A percentile compares a stretch with the other conserved stretches of the same genome.
Evolutionary conservation across 2,329 filamentous ascomycete genomes (phyloP).

Genomic region (Harringtonia aguacate): DNA sequence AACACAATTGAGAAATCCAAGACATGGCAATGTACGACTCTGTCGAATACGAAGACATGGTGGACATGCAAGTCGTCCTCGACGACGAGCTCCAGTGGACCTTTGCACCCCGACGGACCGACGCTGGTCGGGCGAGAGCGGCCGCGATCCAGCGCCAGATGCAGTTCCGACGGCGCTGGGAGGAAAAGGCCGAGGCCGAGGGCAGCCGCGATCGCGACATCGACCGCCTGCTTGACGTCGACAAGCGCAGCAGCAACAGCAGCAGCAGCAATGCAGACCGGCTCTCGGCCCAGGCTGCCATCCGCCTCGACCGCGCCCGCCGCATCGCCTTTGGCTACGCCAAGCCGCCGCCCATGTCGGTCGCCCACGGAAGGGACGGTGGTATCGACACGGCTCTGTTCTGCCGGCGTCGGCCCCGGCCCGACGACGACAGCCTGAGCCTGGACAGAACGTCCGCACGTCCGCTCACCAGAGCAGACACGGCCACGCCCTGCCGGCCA

Average conservation of each 20-base stretch:
- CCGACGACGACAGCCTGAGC: background rate
- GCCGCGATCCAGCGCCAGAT: background rate
- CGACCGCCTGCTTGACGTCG: background rate
- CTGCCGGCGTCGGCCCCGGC: conserved; percentile 2
- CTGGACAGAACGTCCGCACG: too few species aligned
- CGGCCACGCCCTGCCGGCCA: background rate
- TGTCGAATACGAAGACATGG: background rate
- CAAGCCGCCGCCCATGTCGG: conserved; percentile 6
- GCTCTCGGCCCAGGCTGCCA: background rate
- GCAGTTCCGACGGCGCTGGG: conserved; percentile 3
- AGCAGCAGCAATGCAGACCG: background rate
- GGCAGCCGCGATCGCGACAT: conserved; percentile 1
- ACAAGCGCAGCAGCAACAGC: background rate
- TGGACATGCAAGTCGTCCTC: conserved; percentile 5
- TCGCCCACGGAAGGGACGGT: conserved; percentile 5
- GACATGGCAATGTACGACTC: too few species aligned
- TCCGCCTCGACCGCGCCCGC: conserved; percentile 11
- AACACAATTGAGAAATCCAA: too few species aligned
- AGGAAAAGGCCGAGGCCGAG: conserved; percentile 1
- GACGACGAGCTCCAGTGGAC: conserved; percentile 4
- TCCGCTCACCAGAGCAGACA: too few species aligned
- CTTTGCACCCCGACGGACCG: background rate
- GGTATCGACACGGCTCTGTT: conserved; percentile 4
- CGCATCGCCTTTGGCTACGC: conserved; percentile 9
- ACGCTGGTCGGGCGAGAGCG: background rate